phyloP scores from a whole-genome alignment of 192 early-diverging fungal species.

The Linnemannia elongata region DNA sequence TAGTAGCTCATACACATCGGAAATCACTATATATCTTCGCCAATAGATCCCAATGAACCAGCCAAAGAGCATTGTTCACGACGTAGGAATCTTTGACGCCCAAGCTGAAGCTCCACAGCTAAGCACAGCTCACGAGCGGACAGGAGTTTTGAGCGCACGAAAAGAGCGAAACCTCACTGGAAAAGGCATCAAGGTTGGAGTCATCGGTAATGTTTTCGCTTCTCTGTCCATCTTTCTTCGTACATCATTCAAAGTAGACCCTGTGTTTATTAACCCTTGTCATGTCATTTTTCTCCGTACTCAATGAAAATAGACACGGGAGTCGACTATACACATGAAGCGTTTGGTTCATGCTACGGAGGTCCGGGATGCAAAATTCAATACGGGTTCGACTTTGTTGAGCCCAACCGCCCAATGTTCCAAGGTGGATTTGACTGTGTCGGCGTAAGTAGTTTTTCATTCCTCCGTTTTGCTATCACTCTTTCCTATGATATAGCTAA shows the following conservation, averaged over 20 bases:
- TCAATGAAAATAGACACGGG: conserved; percentile 57
- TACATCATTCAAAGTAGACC: background rate
- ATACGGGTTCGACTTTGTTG: conserved; percentile 74
- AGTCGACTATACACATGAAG: conserved; percentile 69
- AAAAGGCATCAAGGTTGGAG: conserved; percentile 57
- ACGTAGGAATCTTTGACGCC: conserved; percentile 9
- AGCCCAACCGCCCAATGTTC: background rate
- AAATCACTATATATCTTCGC: background rate
- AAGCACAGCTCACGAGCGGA: conserved; percentile 57
- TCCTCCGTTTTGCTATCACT: background rate
- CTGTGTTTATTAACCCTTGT: background rate
- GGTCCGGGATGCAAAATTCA: conserved; percentile 68
- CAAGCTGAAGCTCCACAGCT: conserved; percentile 29
- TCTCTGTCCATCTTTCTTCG: background rate
- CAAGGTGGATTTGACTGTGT: conserved; percentile 46
- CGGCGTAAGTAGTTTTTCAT: conserved; percentile 17
- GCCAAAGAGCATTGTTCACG: conserved; percentile 33
- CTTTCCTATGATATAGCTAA: too few relatives aligned
- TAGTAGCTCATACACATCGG: background rate
- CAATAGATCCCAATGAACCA: conserved; percentile 24
- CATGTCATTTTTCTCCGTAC: background rate
- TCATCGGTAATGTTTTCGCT: conserved; percentile 58
- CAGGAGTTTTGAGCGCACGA: conserved; percentile 52
- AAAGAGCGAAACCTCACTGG: conserved; percentile 33
- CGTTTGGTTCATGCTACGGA: conserved; percentile 75